A percentile compares a stretch with the other conserved stretches of the same genome.
Conservation (phyloP, 306 rosid species). For the Hylodesmum podocarpum region DNA sequence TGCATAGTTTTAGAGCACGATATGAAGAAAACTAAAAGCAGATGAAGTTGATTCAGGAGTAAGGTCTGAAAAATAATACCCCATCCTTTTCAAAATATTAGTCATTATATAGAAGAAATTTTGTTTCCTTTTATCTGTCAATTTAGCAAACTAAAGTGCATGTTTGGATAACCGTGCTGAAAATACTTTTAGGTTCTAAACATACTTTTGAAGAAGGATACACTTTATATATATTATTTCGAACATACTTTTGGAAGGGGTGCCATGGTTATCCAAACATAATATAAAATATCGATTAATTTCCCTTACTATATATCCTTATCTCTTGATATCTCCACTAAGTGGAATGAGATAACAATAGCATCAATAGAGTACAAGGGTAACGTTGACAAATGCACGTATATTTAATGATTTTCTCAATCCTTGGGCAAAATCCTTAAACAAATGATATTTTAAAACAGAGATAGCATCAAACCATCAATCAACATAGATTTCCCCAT, state of each 20-base stretch:
- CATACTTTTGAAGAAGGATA: too few relatives aligned
- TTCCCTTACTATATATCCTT: neutral
- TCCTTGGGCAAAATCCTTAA: neutral
- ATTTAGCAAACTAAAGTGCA: neutral
- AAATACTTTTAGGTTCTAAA: too few relatives aligned
- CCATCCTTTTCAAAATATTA: neutral
- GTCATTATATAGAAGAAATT: neutral
- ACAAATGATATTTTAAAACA: neutral
- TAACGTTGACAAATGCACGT: neutral
- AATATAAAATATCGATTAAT: neutral
- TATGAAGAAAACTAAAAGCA: neutral
- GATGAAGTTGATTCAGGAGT: neutral
- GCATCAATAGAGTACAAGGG: neutral
- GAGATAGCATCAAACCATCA: neutral
- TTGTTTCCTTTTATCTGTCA: neutral
- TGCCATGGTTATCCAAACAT: too few relatives aligned
- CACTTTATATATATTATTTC: too few relatives aligned
- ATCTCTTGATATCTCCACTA: neutral
- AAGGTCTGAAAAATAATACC: neutral
- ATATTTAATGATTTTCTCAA: neutral
- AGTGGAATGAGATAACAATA: neutral
- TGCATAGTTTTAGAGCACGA: neutral
- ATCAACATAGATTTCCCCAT: neutral
- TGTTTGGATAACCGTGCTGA: too few relatives aligned
- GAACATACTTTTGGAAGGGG: too few relatives aligned